Evolutionary conservation across 2,329 filamentous ascomycete genomes (phyloP).

Genomic region (Didymella glomerata): DNA sequence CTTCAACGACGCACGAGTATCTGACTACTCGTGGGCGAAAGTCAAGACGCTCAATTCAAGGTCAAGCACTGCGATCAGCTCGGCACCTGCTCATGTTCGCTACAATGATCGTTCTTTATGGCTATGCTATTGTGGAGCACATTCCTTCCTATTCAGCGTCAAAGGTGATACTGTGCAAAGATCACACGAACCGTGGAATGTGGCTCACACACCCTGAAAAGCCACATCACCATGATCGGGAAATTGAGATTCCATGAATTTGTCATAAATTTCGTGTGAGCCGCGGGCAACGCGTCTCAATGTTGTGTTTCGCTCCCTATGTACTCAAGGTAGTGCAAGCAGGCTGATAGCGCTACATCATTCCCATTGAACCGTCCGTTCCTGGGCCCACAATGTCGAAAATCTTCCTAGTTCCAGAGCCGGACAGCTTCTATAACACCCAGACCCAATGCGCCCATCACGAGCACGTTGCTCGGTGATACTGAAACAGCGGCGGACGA

Average conservation of each 20-base stretch:
- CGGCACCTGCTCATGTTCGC: background rate
- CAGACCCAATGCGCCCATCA: conserved; percentile 39
- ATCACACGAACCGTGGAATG: background rate
- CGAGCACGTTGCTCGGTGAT: conserved; percentile 33
- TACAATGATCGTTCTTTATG: background rate
- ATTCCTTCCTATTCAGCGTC: background rate
- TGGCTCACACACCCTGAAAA: background rate
- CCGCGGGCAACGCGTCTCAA: background rate
- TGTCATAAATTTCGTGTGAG: background rate
- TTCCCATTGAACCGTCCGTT: background rate
- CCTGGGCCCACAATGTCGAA: background rate
- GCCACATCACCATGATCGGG: background rate
- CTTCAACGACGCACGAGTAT: no score
- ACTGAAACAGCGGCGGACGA: conserved; percentile 30
- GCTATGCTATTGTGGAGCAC: background rate
- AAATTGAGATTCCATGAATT: background rate
- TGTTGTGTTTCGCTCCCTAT: background rate
- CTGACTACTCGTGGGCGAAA: background rate
- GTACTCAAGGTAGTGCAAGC: background rate
- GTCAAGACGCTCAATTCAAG: background rate
- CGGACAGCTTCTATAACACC: conserved; percentile 36
- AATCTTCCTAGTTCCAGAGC: conserved; percentile 31
- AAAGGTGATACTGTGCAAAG: background rate
- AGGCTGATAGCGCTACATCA: background rate
- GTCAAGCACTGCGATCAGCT: background rate